Conservation (phyloP, 495 filamentous ascomycete genomes). For the Podospora pseudocomata region DNA sequence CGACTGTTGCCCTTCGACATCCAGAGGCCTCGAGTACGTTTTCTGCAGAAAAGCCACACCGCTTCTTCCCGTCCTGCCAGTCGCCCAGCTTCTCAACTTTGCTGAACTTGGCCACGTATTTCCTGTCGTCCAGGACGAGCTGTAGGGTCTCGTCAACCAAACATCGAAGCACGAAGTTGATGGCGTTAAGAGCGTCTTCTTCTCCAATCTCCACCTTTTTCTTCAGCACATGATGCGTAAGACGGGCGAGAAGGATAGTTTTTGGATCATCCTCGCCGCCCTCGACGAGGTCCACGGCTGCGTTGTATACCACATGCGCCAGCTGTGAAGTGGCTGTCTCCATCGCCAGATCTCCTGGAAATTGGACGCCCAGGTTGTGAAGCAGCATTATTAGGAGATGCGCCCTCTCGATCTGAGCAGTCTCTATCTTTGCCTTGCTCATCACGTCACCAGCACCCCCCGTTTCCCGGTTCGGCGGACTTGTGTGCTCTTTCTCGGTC, state of each 20-base stretch:
- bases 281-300: slow-evolving; percentile 21
- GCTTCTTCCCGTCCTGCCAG: slow-evolving; percentile 29
- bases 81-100: slow-evolving; percentile 27
- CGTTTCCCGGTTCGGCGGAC: too few species aligned
- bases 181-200: slow-evolving; percentile 25
- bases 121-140: slow-evolving; percentile 31
- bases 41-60: slow-evolving; percentile 32
- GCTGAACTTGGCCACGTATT: slow-evolving; percentile 34
- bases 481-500: background rate
- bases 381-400: slow-evolving; percentile 34
- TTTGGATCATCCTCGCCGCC: background rate
- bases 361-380: slow-evolving; percentile 27
- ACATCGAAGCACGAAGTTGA: slow-evolving; percentile 30
- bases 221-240: background rate
- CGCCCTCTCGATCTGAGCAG: slow-evolving; percentile 9
- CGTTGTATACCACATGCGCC: slow-evolving; percentile 30
- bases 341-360: slow-evolving; percentile 30
- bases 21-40: slow-evolving; percentile 33
- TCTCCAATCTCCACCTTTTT: slow-evolving; percentile 1
- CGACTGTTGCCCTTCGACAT: slow-evolving; percentile 30
- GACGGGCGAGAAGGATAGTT: background rate
- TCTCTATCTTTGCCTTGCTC: background rate
- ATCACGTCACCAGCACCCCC: background rate
- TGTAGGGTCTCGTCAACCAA: slow-evolving; percentile 29
- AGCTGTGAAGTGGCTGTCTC: slow-evolving; percentile 34